Evolutionary conservation across 2,329 filamentous ascomycete genomes (phyloP).

Genomic region (Pseudocercospora crystallina): DNA sequence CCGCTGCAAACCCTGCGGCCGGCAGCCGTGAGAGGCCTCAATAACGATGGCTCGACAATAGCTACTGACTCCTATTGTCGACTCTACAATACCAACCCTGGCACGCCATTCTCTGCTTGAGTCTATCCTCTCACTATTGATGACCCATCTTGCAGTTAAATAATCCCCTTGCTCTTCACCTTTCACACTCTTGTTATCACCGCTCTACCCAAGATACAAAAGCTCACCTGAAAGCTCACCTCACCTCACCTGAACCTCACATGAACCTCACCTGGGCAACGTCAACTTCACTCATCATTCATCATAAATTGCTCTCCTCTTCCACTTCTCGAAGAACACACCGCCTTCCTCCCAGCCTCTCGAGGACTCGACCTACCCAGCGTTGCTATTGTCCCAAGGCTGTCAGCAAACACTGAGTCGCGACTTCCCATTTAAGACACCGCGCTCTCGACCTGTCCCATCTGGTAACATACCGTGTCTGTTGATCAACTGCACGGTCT

Average conservation of each 20-base stretch:
- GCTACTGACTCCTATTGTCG: slow-evolving; percentile 3
- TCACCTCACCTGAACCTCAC: neutral
- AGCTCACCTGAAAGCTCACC: slow-evolving; percentile 7
- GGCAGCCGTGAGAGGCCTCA: neutral
- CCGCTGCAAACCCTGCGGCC: neutral
- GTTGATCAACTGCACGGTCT: slow-evolving; percentile 5
- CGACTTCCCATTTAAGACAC: slow-evolving; percentile 15
- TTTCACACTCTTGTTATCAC: neutral
- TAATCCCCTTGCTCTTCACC: neutral
- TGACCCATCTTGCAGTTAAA: slow-evolving; percentile 4
- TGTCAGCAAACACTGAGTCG: slow-evolving; percentile 14
- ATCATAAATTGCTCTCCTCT: neutral
- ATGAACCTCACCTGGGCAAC: too few relatives aligned
- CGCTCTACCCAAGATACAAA: neutral
- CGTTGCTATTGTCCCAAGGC: slow-evolving; percentile 4
- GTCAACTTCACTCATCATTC: neutral
- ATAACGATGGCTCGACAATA: slow-evolving; percentile 7
- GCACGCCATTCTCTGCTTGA: too few relatives aligned
- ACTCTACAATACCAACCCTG: too few relatives aligned
- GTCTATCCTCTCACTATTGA: neutral
- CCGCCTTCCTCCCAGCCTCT: slow-evolving; percentile 2
- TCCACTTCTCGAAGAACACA: slow-evolving; percentile 6
- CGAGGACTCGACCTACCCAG: neutral
- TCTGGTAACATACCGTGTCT: neutral
- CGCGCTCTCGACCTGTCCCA: slow-evolving; percentile 1